Percentiles rank a stretch among this genome's conserved stretches.
These are phyloP conservation scores for Ramaria sp. DNA, from an alignment of 768 basidiomycete genomes.

Conservation along the genomic window DNA sequence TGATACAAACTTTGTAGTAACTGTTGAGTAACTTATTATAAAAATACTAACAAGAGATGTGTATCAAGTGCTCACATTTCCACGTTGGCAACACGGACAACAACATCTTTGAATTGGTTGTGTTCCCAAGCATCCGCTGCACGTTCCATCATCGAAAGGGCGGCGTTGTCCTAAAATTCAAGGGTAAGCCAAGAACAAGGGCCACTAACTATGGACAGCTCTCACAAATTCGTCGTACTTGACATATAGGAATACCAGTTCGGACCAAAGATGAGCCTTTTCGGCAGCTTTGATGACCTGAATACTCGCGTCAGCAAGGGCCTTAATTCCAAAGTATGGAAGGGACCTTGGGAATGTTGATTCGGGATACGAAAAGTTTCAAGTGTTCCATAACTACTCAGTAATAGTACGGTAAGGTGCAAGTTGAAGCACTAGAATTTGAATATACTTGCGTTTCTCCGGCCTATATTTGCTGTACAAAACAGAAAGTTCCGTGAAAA, in stretches of 20 bases:
- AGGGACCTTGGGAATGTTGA: slow-evolving; percentile 89
- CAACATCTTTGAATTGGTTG: slow-evolving; percentile 98
- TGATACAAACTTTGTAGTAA: slow-evolving; percentile 63
- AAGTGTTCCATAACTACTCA: slow-evolving; percentile 92
- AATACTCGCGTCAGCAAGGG: neutral
- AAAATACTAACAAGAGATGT: neutral
- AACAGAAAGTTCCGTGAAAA: slow-evolving; percentile 91
- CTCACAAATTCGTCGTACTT: slow-evolving; percentile 92
- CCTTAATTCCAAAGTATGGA: neutral
- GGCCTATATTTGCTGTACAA: slow-evolving; percentile 94
- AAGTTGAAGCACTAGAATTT: slow-evolving; percentile 5
- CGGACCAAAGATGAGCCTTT: slow-evolving; percentile 95
- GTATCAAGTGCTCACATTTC: slow-evolving; percentile 63
- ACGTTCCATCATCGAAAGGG: slow-evolving; percentile 97
- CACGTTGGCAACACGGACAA: slow-evolving; percentile 93
- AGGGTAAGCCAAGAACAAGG: neutral
- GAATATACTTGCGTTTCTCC: slow-evolving; percentile 59
- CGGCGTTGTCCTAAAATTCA: slow-evolving; percentile 74
- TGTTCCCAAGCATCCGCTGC: slow-evolving; percentile 99
- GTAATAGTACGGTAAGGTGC: slow-evolving; percentile 6
- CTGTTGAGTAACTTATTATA: slow-evolving; percentile 27
- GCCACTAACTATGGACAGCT: slow-evolving; percentile 9
- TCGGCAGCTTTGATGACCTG: slow-evolving; percentile 92
- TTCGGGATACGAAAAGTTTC: slow-evolving; percentile 88
- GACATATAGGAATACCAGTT: slow-evolving; percentile 96